Conservation (phyloP, 192 early-diverging fungal genomes). For the Podila minutissima region DNA sequence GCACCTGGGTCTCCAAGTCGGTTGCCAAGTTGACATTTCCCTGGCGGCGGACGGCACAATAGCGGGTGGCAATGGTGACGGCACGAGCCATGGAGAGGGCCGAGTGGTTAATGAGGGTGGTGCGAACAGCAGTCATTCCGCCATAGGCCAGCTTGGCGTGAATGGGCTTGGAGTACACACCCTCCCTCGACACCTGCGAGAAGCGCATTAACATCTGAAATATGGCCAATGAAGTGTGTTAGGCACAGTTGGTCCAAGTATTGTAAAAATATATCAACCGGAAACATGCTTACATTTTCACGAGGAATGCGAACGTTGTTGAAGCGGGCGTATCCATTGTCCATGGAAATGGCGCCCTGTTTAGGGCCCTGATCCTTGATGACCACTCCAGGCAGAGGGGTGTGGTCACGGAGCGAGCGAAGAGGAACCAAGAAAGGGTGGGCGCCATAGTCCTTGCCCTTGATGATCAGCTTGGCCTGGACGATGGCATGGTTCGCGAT, state of each 20-base stretch:
- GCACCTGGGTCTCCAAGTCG: constrained; percentile 42
- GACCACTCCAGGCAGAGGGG: constrained; percentile 75
- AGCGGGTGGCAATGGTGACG: constrained; percentile 75
- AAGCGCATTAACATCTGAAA: constrained; percentile 90
- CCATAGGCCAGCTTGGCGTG: constrained; percentile 82
- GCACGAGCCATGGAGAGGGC: constrained; percentile 56
- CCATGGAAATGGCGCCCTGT: constrained; percentile 84
- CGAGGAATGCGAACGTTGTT: constrained; percentile 83
- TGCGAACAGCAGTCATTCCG: constrained; percentile 78
- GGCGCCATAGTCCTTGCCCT: constrained; percentile 79
- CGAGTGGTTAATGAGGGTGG: constrained; percentile 74
- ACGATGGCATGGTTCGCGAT: constrained; percentile 85
- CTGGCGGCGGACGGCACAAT: constrained; percentile 73
- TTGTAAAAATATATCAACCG: neutral
- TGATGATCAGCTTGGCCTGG: constrained; percentile 80
- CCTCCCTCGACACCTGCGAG: constrained; percentile 77
- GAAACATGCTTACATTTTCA: constrained; percentile 61
- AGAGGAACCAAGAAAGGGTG: constrained; percentile 87
- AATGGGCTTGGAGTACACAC: constrained; percentile 77
- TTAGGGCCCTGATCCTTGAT: constrained; percentile 89
- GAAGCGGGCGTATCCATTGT: constrained; percentile 89
- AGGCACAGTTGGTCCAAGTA: neutral
- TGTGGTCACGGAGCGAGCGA: constrained; percentile 77
- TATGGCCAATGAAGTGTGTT: no score
- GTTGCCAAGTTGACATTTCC: constrained; percentile 52